Evolutionary conservation across 768 basidiomycete genomes (phyloP).

Genomic region (Termitomyces sp.): DNA sequence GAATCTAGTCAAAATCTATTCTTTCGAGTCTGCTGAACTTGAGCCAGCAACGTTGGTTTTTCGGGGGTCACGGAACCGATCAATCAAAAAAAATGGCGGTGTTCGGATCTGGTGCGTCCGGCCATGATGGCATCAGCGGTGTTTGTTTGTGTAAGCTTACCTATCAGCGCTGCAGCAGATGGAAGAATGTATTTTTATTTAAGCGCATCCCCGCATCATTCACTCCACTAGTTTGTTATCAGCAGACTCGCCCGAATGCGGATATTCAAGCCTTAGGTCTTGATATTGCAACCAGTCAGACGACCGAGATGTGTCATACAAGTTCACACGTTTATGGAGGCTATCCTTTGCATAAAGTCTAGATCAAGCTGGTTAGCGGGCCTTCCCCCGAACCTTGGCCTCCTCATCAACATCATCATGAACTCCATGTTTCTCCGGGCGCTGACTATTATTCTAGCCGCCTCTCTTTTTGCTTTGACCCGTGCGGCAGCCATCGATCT

Average conservation of each 20-base stretch:
- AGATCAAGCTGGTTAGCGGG: not conserved
- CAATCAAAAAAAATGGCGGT: too few relatives aligned
- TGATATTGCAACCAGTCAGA: conserved; percentile 2
- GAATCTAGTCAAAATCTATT: not conserved
- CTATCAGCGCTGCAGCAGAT: too few relatives aligned
- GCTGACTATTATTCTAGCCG: conserved; percentile 1
- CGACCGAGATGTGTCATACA: not conserved
- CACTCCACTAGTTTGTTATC: not conserved
- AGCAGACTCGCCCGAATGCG: not conserved
- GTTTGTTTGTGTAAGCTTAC: too few relatives aligned
- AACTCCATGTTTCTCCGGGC: not conserved
- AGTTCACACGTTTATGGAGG: not conserved
- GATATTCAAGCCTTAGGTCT: not conserved
- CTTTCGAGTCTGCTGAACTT: not conserved
- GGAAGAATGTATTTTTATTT: not conserved
- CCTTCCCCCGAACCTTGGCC: not conserved
- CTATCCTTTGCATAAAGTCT: not conserved
- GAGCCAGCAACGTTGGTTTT: not conserved
- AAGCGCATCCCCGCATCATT: not conserved
- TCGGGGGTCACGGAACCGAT: not conserved
- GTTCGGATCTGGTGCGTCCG: too few relatives aligned
- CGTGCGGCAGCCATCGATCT: not conserved
- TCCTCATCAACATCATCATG: not conserved
- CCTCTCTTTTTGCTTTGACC: conserved; percentile 3
- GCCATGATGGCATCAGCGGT: too few relatives aligned